Base-by-base conservation (phyloP, 148 eudicot genomes). In the Oxyria digyna region DNA sequence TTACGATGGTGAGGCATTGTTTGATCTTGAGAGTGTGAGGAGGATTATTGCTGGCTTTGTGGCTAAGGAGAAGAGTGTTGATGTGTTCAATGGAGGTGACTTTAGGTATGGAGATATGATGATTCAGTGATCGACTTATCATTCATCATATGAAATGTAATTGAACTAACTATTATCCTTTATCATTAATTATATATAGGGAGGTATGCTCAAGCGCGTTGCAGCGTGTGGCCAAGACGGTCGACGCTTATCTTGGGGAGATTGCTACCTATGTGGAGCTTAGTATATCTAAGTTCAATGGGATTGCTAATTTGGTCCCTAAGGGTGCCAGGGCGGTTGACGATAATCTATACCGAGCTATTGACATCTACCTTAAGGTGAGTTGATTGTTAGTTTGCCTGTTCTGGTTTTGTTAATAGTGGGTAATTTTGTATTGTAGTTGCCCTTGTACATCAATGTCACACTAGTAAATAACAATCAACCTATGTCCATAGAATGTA, bases 281-380 rank as follows among this genome's bases (percentile, higher is more conserved):
- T 24, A 87, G 84, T 62, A 91, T 95, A 17, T 88, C 93, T 4
- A 91, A 88, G 79, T 91, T 88, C 48, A 94, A 94, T 73, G 99
- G 93, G 26, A 87, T 94, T 52, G 97, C 97, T 12, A 91, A 83
- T 75, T 78, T 94, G 74, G 91, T 87, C 29, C 99, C 97, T 0
- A 94, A 94, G 70, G 77, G 72, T 11, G 91, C 93, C 12, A 77
- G 99, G 65, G 82, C 86, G 74, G 80, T 75, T 12, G 96, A 94
- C 40, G 99, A 94, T 78, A 95, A 94, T 73, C 89, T 90, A 42
- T 90, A 94, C 68, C 77, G 93, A 24, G 99, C 97, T 8, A 81
- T 94, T 45, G 99, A 94, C 77, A 90, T 94, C 77, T 94, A 85
- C 75, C 75, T 91, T 54, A 94, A 94, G 87, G 96, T 86, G n/a